Conservation (phyloP, 345 rosid species). For the Gossypium thurberi region DNA sequence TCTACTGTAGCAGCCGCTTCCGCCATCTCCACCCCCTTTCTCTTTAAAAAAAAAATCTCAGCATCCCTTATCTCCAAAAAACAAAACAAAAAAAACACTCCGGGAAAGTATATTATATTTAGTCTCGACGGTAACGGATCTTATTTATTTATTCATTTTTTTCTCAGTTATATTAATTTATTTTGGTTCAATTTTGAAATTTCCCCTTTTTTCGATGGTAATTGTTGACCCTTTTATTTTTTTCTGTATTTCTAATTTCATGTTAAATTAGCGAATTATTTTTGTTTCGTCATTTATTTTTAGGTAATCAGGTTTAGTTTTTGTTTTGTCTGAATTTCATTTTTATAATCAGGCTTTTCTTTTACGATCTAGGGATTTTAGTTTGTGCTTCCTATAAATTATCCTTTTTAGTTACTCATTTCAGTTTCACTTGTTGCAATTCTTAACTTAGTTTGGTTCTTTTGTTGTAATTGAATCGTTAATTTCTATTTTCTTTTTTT, state of each 20-base stretch:
- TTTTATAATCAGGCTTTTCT: not conserved
- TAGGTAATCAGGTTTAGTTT: not conserved
- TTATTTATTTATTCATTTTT: not conserved
- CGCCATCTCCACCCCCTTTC: not conserved
- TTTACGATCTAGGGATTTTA: slow-evolving; percentile 5
- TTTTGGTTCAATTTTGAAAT: not conserved
- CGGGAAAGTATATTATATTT: not conserved
- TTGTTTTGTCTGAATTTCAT: not conserved
- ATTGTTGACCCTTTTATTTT: not conserved
- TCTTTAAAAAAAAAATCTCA: not conserved
- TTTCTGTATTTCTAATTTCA: not conserved
- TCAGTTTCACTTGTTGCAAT: not conserved
- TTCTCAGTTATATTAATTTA: not conserved
- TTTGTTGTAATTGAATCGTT: not conserved
- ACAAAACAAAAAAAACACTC: not conserved
- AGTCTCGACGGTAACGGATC: not conserved
- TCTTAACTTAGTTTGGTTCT: not conserved
- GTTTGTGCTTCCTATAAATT: not conserved
- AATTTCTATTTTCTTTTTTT: not conserved
- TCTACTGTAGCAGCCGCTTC: not conserved
- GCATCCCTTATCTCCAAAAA: not conserved
- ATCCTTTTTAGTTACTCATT: not conserved
- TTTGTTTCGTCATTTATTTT: not conserved
- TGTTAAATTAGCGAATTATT: too few species aligned
- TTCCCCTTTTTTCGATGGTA: not conserved